Base-by-base conservation (phyloP, 345 rosid genomes). In the Aquilaria yunnanensis region DNA sequence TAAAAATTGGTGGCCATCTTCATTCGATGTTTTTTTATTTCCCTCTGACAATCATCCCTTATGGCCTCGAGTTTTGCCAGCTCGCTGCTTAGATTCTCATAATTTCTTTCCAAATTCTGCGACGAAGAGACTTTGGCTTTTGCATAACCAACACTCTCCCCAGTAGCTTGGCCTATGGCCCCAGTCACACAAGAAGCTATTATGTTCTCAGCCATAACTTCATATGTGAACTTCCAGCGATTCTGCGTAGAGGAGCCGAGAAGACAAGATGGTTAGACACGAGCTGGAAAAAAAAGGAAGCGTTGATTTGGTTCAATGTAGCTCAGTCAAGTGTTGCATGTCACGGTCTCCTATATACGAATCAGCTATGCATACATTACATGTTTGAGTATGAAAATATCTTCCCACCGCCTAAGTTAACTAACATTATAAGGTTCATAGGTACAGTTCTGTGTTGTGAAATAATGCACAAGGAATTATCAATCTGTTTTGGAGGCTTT, bases 1-100 rank as follows among this genome's bases (percentile, higher is more conserved):
- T 58, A 65, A 13, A 32, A 32, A 34, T 56, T 57, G 4, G 69
- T 48, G 52, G 62, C 47, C 23, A 49, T 65, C 54, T 65, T 65
- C 56, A 34, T 65, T 23, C 41, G 51, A 8, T 65, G 16, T 34
- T 47, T 49, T 56, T 34, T 30, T 47, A 65, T 62, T 47, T 57
- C 56, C 49, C 34, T 32, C n/a, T 65, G 62, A 50, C 58, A 32
- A 34, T 65, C 69, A 12, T 56, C 54, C 14, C 48, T 57, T 46
- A 56, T 12, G 37, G 69, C 69, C 61, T 50, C 62, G 33, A 65
- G 69, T 41, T 3, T 49, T 12, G 32, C 33, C 8, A 50, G 14
- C 50, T 34, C 37, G 10, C 52, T 57, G 32, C 12, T 57, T 34
- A 65, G 37, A 29, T 16, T 48, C n/a, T 16, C 56, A 51, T 49